phyloP scores from a whole-genome alignment of 2,329 filamentous ascomycete genomes.

The Albophoma yamanashiensis region DNA sequence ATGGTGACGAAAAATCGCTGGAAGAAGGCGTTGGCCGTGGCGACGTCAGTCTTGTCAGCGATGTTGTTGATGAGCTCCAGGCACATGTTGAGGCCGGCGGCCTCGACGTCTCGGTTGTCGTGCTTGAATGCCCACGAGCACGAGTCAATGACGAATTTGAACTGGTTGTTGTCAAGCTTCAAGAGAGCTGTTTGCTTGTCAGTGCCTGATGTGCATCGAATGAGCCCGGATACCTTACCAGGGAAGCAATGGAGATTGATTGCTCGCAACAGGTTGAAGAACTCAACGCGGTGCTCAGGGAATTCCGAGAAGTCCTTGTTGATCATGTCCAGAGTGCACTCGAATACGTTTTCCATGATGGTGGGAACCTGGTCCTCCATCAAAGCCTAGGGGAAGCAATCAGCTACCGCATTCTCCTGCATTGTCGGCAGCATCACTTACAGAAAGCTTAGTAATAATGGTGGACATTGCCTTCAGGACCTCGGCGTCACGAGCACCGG shows the following conservation, averaged over 20 bases:
- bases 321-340: constrained; percentile 98
- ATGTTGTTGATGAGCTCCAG: constrained; percentile 96
- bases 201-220: neutral
- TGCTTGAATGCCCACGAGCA: constrained; percentile 99
- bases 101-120: constrained; percentile 96
- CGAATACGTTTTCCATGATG: constrained; percentile 98
- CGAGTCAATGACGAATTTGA: constrained; percentile 98
- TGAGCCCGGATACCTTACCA: constrained; percentile 28
- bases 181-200: constrained; percentile 49
- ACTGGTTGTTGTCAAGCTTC: constrained; percentile 89
- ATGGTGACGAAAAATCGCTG: constrained; percentile 95
- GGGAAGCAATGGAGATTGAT: constrained; percentile 98
- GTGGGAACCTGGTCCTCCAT: constrained; percentile 98
- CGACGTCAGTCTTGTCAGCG: constrained; percentile 76
- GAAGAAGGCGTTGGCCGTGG: constrained; percentile 92
- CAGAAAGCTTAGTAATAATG: constrained; percentile 91
- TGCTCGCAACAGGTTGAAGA: constrained; percentile 91
- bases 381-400: constrained; percentile 47
- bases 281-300: constrained; percentile 97
- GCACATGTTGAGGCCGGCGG: constrained; percentile 95
- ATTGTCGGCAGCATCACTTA: constrained; percentile 39
- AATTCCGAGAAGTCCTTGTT: constrained; percentile 99
- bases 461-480: constrained; percentile 96
- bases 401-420: neutral
- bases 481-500: constrained; percentile 90